Conservation (phyloP, 1,284 basidiomycete species). For the Boletus semigastroideus region DNA sequence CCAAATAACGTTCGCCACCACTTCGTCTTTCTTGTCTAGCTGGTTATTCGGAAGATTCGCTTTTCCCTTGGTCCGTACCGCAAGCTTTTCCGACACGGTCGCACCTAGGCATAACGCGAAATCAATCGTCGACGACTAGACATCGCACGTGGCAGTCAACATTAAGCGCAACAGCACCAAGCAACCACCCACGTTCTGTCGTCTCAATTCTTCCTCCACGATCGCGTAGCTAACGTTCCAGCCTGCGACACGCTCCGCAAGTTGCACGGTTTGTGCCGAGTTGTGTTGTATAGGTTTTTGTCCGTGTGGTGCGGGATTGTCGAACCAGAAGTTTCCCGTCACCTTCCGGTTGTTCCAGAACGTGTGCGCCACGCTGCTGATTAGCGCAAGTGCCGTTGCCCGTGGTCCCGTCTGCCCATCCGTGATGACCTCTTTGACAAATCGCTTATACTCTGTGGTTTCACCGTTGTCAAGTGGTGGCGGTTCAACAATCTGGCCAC, state of each 20-base stretch:
- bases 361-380: conserved; percentile 74
- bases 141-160: conserved; percentile 13
- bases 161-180: not conserved
- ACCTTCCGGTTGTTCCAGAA: conserved; percentile 82
- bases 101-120: conserved; percentile 94
- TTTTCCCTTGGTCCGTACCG: conserved; percentile 72
- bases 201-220: conserved; percentile 92
- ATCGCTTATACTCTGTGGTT: conserved; percentile 90
- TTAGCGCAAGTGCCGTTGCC: conserved; percentile 84
- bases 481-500: conserved; percentile 80
- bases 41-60: conserved; percentile 41
- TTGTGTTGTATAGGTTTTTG: conserved; percentile 70
- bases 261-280: conserved; percentile 76
- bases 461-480: conserved; percentile 95
- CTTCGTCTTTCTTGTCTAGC: conserved; percentile 97
- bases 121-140: conserved; percentile 93
- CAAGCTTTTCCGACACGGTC: conserved; percentile 76
- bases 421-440: conserved; percentile 94
- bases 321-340: conserved; percentile 76
- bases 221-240: conserved; percentile 90
- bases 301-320: conserved; percentile 49
- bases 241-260: conserved; percentile 85
- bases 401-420: conserved; percentile 90
- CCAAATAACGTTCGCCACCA: conserved; percentile 98
- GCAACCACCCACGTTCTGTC: conserved; percentile 82